phyloP scores from a whole-genome alignment of 2,329 filamentous ascomycete species.

The Pseudopithomyces maydicus region DNA sequence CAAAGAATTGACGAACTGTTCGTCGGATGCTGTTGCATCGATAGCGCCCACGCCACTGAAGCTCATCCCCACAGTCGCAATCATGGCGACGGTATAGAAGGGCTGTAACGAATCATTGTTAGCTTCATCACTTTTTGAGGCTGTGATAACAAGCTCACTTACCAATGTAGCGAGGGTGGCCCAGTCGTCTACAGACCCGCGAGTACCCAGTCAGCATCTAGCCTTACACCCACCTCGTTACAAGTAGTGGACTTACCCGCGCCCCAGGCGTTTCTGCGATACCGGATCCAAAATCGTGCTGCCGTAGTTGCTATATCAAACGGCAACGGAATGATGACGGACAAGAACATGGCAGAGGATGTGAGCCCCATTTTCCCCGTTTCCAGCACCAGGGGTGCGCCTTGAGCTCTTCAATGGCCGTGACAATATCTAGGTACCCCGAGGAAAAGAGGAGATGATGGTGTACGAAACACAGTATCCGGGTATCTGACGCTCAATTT shows the following conservation, averaged over 20 bases:
- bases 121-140: neutral
- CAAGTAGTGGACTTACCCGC: too few species aligned
- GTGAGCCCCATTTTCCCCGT: neutral
- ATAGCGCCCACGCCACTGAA: neutral
- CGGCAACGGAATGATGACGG: neutral
- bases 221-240: too few species aligned
- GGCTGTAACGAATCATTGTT: neutral
- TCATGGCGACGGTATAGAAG: conserved; percentile 1
- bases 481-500: too few species aligned
- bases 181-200: neutral
- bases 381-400: neutral
- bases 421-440: neutral
- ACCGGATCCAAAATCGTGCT: conserved; percentile 1
- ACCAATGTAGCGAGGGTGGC: neutral
- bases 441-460: too few species aligned
- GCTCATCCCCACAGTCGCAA: neutral
- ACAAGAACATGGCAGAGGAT: neutral
- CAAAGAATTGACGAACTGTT: neutral
- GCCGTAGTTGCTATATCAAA: neutral
- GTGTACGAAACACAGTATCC: too few species aligned
- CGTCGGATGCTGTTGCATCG: neutral
- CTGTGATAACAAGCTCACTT: neutral
- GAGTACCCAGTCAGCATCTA: too few species aligned
- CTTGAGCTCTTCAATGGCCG: neutral
- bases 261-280: conserved; percentile 1